Evolutionary conservation across 306 rosid species (phyloP).

Genomic region (Medicago ruthenica): DNA sequence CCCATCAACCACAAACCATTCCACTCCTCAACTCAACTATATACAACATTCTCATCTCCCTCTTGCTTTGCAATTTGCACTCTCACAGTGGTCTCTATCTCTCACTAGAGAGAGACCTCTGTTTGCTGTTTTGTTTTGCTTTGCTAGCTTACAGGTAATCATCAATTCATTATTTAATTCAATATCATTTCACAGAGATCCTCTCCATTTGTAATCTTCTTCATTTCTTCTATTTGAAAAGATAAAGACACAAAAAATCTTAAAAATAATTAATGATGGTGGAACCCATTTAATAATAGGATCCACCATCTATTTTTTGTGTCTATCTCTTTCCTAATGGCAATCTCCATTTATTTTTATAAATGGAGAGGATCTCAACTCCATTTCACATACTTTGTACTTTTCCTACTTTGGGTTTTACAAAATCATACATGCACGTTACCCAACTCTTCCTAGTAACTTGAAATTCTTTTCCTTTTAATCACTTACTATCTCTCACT

Average conservation of each 20-base stretch:
- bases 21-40: background rate
- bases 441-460: slow-evolving; percentile 44
- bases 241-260: too few species aligned
- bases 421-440: slow-evolving; percentile 38
- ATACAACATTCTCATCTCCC: background rate
- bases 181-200: too few species aligned
- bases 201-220: too few species aligned
- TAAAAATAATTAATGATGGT: too few species aligned
- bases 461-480: slow-evolving; percentile 22
- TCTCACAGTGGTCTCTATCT: slow-evolving; percentile 53
- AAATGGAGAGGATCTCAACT: too few species aligned
- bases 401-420: slow-evolving; percentile 26
- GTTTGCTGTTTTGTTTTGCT: slow-evolving; percentile 44
- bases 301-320: too few species aligned
- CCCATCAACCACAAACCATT: slow-evolving; percentile 57
- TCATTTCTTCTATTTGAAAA: too few species aligned
- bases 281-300: too few species aligned
- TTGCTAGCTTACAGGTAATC: slow-evolving; percentile 52
- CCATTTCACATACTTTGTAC: slow-evolving; percentile 9
- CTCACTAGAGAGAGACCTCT: slow-evolving; percentile 52
- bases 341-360: too few species aligned
- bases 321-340: too few species aligned
- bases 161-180: background rate
- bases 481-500: background rate
- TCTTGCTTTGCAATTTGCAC: slow-evolving; percentile 45